Base-by-base conservation (phyloP, 176 grass and related monocot genomes). In the Dendrocalamus sinicus region DNA sequence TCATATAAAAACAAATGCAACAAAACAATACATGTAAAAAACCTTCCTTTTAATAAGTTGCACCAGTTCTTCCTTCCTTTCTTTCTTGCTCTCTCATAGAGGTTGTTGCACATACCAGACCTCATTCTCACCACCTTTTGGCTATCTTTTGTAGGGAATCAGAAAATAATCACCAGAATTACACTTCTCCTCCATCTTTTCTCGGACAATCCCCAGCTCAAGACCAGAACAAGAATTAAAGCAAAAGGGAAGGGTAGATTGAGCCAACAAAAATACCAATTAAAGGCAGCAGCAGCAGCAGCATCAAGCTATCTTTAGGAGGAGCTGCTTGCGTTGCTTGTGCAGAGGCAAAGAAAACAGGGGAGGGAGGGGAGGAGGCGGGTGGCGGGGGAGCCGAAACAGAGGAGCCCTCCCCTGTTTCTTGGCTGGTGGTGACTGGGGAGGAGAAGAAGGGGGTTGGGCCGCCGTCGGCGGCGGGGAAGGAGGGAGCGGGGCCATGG, bases 241-340 rank as follows among this genome's bases (percentile, higher is more conserved):
- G 86, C 79, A 66, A 91, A 78, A 85, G 68, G 74, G 68, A 0
- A 28, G 82, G 89, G 67, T 60, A 73, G 39, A 40, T 73, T 11
- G 83, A 81, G 10, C 8, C 53, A 59, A 60, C 26, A 67, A 60
- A 55, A 28, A 47, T 1, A 70, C 75, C 83, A 89, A 90, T 86
- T 78, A 94, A 91, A 89, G 86, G 80, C 47, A 48, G 79, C 22
- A 37, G 81, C 58, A 17, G 8, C 77, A 46, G 65, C 76, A 50
- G 54, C 54, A n/a, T n/a, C n/a, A 24, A 44, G 58, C 86, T 84
- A 93, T 90, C 89, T 94, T 86, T 91, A 86, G 89, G 59, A 79
- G 86, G 10, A 82, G 67, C 60, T 11, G 44, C 80, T 67, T 53
- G 22, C 40, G 59, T 83, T 84, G 79, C 73, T 86, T 58, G 83